Evolutionary conservation across 2,329 filamentous ascomycete genomes (phyloP).

Genomic region (Pestalotiopsis sp.): DNA sequence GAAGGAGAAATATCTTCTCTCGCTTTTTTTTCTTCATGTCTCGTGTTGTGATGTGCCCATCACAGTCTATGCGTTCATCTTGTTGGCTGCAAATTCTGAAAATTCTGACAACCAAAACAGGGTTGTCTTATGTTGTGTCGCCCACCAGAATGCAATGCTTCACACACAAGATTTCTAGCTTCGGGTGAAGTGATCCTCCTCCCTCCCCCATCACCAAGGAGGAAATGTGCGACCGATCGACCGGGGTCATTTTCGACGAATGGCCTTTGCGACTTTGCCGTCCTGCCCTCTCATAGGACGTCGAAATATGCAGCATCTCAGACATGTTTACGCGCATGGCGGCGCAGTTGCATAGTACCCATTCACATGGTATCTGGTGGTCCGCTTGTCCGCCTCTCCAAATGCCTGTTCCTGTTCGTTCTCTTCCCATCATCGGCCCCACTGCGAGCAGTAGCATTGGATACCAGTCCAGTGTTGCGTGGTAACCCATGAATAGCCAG

Average conservation of each 20-base stretch:
- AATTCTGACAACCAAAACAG: background rate
- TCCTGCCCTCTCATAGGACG: conserved; percentile 41
- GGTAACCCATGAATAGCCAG: conserved; percentile 8
- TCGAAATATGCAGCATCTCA: conserved; percentile 42
- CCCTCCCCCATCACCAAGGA: conserved; percentile 21
- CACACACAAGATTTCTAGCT: conserved; percentile 3
- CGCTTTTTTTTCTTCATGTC: background rate
- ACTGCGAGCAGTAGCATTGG: background rate
- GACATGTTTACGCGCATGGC: conserved; percentile 43
- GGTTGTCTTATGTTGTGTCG: conserved; percentile 9
- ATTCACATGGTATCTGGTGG: background rate
- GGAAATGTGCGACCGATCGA: conserved; percentile 25
- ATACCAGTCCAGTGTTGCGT: background rate
- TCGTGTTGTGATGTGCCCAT: background rate
- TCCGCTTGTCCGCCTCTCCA: background rate
- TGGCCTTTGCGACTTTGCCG: conserved; percentile 32
- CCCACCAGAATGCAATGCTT: conserved; percentile 1
- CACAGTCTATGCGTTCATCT: background rate
- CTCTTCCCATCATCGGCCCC: background rate
- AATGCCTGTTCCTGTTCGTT: conserved; percentile 12
- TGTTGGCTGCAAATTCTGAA: background rate
- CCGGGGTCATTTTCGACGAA: conserved; percentile 34
- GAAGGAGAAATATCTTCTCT: background rate
- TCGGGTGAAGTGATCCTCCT: background rate
- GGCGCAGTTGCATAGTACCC: conserved; percentile 40